Percentiles rank a stretch among this genome's conserved stretches.
phyloP scores from a whole-genome alignment of 2,329 filamentous ascomycete species.

The Colletotrichum sp. region DNA sequence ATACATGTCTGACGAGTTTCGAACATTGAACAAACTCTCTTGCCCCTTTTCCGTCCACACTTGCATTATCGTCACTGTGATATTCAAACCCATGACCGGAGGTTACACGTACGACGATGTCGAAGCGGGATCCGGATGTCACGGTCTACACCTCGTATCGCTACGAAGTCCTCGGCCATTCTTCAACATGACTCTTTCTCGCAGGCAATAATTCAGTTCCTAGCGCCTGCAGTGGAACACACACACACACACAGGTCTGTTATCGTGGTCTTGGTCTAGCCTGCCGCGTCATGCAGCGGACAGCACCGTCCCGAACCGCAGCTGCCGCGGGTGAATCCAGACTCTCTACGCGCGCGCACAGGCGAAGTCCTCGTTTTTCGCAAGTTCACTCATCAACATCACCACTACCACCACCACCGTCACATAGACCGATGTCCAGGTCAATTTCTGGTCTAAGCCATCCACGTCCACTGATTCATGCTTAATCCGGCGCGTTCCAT shows the following conservation, averaged over 20 bases:
- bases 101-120: background rate
- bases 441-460: background rate
- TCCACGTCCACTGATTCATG: background rate
- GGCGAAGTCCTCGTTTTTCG: fast-evolving
- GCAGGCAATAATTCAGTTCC: background rate
- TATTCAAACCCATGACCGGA: background rate
- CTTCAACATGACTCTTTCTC: background rate
- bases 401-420: background rate
- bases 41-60: background rate
- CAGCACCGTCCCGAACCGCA: background rate
- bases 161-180: background rate
- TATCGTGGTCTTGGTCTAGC: background rate
- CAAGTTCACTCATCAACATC: background rate
- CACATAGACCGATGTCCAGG: background rate
- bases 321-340: background rate
- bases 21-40: background rate
- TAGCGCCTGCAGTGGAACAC: background rate
- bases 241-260: background rate
- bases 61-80: background rate
- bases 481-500: background rate
- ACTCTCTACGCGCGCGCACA: background rate
- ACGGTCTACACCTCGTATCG: background rate
- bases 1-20: background rate
- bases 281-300: background rate
- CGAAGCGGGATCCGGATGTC: background rate